Base-by-base conservation (phyloP, 495 filamentous ascomycete species). In the Penicillium nucicola region DNA sequence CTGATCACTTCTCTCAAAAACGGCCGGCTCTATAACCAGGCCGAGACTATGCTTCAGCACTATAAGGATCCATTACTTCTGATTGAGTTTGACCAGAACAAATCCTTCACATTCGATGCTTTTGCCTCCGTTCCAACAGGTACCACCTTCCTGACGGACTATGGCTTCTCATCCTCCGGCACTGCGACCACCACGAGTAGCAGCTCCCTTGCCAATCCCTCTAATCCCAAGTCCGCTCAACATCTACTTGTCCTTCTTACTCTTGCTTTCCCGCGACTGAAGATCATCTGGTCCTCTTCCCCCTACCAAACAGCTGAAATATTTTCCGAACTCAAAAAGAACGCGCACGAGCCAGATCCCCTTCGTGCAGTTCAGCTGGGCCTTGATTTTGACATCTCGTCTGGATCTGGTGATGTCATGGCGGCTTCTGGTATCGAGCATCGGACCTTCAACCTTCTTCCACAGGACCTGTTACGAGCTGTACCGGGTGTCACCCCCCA, bases 241-340 rank as follows among this genome's bases (percentile, higher is more conserved):
- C 84, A 88, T 51, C 92, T 96, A 70, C 78, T 98, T 47, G 93
- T 97, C 13, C 78, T 98, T 17, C 79, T 98, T 5, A 96, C 91
- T 1, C 83, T 97, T 25, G 90, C 95, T 0, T 98, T 97, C 60
- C 93, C 93, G 3, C 79, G 81, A 7, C 77, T 98, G 22, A 84
- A 87, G 45, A 85, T 98, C 43, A 92, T 98, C 54, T 98, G 93
- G 93, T 92, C 88, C 8, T 88, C 84, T 0, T 89, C 83, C 14
- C 92, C 93, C 0, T 97, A 96, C 64, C 92, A 98, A 66, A 97
- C 95, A 1, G 93, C 93, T 5, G 90, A 96, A 71, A 97, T 98
- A 53, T 97, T 97, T 66, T 84, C 89, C 32, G 87, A 91, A 57
- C 76, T 98, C 18, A 98, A 98, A 73, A 88, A 89, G 57, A 83